These are phyloP conservation scores for Triticum turgidum DNA, from an alignment of 176 grass and related monocot genomes.

Conservation along the genomic window DNA sequence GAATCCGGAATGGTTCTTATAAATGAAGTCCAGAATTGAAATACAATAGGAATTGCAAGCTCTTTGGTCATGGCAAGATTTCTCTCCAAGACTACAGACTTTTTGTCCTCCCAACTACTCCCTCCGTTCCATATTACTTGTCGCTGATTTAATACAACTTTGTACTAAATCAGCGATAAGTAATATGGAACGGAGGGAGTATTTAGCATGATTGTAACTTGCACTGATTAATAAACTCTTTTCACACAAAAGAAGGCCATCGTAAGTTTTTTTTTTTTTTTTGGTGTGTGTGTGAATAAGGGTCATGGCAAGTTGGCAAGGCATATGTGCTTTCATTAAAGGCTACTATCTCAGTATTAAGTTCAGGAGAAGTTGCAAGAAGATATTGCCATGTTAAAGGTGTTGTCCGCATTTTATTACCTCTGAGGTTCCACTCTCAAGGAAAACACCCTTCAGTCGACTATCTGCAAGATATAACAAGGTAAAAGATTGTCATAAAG, in stretches of 20 bases:
- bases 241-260: neutral
- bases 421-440: conserved; percentile 94
- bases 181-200: no score
- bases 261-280: neutral
- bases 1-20: neutral
- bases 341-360: neutral
- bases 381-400: neutral
- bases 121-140: no score
- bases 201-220: neutral
- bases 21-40: neutral
- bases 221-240: neutral
- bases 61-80: neutral
- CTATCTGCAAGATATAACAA: conserved; percentile 50
- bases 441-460: conserved; percentile 89
- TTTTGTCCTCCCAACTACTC: neutral
- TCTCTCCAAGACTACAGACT: neutral
- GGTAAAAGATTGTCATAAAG: neutral
- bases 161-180: no score
- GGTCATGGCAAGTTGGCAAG: neutral
- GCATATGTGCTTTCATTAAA: neutral
- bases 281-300: no score
- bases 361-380: conserved; percentile 3
- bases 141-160: no score
- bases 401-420: conserved; percentile 35
- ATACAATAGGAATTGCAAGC: neutral